Evolutionary conservation across 345 rosid species (phyloP).

Genomic region (Arabis alpina): DNA sequence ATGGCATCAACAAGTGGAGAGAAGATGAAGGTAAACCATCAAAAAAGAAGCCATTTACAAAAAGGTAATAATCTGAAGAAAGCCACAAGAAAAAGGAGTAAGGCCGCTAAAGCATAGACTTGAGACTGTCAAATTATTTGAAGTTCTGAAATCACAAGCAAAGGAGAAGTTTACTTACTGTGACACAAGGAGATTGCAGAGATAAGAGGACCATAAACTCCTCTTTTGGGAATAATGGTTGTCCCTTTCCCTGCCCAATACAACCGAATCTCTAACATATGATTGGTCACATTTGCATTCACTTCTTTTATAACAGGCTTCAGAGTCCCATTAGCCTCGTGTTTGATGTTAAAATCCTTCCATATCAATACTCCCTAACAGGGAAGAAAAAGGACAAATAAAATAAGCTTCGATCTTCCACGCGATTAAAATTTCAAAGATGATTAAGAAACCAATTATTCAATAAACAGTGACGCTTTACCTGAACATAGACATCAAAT

Average conservation of each 20-base stretch:
- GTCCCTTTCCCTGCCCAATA: conserved; percentile 67
- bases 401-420: background rate
- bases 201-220: conserved; percentile 64
- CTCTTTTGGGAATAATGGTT: conserved; percentile 44
- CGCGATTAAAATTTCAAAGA: background rate
- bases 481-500: conserved; percentile 70
- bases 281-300: conserved; percentile 36
- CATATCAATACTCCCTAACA: conserved; percentile 20
- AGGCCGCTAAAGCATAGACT: too few relatives aligned
- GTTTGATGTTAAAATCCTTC: conserved; percentile 56
- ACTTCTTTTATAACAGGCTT: conserved; percentile 28
- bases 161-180: conserved; percentile 26
- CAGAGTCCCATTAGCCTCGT: conserved; percentile 48
- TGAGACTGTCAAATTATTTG: too few relatives aligned
- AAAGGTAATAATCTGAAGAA: too few relatives aligned
- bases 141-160: too few relatives aligned
- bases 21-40: too few relatives aligned
- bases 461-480: background rate
- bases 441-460: too few relatives aligned
- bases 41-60: too few relatives aligned
- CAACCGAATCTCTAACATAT: conserved; percentile 55
- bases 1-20: background rate
- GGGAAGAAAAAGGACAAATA: too few relatives aligned
- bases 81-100: too few relatives aligned
- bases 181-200: conserved; percentile 63